Conservation (phyloP, 2,329 filamentous ascomycete genomes). For the Fusarium brachygibbosum region DNA sequence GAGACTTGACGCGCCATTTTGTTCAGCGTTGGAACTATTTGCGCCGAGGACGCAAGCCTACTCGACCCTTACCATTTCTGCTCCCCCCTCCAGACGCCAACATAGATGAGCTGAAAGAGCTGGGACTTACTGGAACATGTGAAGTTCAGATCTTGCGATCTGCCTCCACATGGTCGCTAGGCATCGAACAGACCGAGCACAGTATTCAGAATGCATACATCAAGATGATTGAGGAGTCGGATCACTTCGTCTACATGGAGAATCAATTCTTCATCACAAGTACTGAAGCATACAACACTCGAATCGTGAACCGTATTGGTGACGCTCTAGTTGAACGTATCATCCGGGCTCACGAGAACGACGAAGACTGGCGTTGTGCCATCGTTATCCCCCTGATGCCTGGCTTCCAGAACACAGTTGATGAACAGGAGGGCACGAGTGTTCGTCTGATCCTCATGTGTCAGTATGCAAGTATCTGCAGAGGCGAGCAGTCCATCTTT, state of each 20-base stretch:
- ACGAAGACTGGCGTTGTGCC: slow-evolving; percentile 90
- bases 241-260: slow-evolving; percentile 98
- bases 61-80: slow-evolving; percentile 91
- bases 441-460: slow-evolving; percentile 97
- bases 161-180: slow-evolving; percentile 90
- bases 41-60: slow-evolving; percentile 90
- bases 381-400: slow-evolving; percentile 96
- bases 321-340: slow-evolving; percentile 95
- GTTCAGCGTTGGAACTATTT: slow-evolving; percentile 99
- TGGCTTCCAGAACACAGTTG: slow-evolving; percentile 98
- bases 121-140: slow-evolving; percentile 93
- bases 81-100: slow-evolving; percentile 94
- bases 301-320: slow-evolving; percentile 92
- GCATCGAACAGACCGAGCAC: slow-evolving; percentile 87
- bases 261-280: slow-evolving; percentile 99
- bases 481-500: slow-evolving; percentile 92
- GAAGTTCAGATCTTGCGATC: slow-evolving; percentile 97
- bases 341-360: slow-evolving; percentile 83
- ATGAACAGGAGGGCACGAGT: slow-evolving; percentile 92
- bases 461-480: slow-evolving; percentile 95
- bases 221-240: slow-evolving; percentile 93
- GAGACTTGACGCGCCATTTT: slow-evolving; percentile 95
- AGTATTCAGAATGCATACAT: slow-evolving; percentile 97
- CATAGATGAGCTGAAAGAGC: slow-evolving; percentile 83
- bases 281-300: slow-evolving; percentile 86